phyloP scores from a whole-genome alignment of 805 yeast genomes.

The Cyberlindnera americana region DNA sequence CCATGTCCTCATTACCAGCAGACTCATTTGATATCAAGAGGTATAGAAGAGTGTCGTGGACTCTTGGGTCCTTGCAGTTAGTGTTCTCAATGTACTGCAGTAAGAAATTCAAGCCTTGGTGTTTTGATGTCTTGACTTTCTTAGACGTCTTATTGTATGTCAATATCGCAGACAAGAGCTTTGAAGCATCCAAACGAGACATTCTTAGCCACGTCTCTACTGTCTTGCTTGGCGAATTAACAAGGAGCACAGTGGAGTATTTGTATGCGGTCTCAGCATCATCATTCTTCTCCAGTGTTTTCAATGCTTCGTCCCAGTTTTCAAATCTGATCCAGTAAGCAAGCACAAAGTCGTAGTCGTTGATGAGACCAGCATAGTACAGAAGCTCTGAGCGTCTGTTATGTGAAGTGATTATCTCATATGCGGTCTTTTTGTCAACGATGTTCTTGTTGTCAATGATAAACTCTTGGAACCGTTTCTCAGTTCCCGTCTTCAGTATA shows the following conservation, averaged over 20 bases:
- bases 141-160: conserved; percentile 54
- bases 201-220: conserved; percentile 76
- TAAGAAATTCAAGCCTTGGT: conserved; percentile 66
- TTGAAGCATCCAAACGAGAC: conserved; percentile 50
- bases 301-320: conserved; percentile 71
- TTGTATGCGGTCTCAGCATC: conserved; percentile 53
- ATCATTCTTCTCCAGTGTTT: conserved; percentile 47
- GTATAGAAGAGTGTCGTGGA: conserved; percentile 71
- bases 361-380: conserved; percentile 60
- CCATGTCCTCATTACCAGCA: conserved; percentile 32
- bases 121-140: conserved; percentile 41
- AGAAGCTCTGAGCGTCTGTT: conserved; percentile 63
- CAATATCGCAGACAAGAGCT: conserved; percentile 71
- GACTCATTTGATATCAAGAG: conserved; percentile 46
- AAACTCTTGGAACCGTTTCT: conserved; percentile 43
- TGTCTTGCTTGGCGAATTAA: conserved; percentile 65
- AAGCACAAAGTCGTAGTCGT: conserved; percentile 68
- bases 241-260: conserved; percentile 63
- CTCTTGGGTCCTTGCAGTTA: conserved; percentile 39
- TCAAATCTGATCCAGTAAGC: conserved; percentile 64
- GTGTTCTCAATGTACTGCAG: conserved; percentile 47
- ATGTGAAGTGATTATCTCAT: conserved; percentile 66
- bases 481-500: conserved; percentile 25
- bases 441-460: conserved; percentile 42
- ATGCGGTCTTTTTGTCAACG: conserved; percentile 65